A percentile compares a stretch with the other conserved stretches of the same genome.
These are phyloP conservation scores for Caloboletus firmus DNA, from an alignment of 1,284 basidiomycete genomes.

Conservation along the genomic window DNA sequence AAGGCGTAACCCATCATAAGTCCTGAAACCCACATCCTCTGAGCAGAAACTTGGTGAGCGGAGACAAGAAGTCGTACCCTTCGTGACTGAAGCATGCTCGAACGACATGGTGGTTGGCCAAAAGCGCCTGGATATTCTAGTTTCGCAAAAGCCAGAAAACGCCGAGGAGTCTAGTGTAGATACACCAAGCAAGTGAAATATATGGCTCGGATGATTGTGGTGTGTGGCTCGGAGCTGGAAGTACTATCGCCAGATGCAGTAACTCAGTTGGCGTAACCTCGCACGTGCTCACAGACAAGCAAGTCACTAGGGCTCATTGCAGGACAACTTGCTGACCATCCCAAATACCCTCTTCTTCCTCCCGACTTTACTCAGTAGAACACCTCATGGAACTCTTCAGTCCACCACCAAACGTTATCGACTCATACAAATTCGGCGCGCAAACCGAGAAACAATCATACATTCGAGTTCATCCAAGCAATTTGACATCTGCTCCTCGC, in stretches of 20 bases:
- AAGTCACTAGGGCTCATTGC: no score
- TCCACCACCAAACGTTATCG: not conserved
- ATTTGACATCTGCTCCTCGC: not conserved
- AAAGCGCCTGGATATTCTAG: not conserved
- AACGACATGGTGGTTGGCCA: slow-evolving; percentile 58
- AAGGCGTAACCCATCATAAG: slow-evolving; percentile 72
- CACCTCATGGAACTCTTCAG: not conserved
- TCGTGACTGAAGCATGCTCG: slow-evolving; percentile 75
- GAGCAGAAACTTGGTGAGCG: not conserved
- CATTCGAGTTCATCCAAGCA: not conserved
- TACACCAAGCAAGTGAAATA: not conserved
- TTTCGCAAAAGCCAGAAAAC: not conserved
- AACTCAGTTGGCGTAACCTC: not conserved
- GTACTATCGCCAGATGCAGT: not conserved
- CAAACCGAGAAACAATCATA: not conserved
- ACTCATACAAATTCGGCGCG: not conserved
- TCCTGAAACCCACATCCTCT: slow-evolving; percentile 44
- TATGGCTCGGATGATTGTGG: not conserved
- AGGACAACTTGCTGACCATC: no score
- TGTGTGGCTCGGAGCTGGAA: not conserved
- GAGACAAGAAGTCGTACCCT: slow-evolving; percentile 49
- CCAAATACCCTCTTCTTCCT: no score
- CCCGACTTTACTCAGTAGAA: not conserved
- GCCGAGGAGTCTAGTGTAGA: not conserved
- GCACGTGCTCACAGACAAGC: not conserved